phyloP scores from a whole-genome alignment of 2,329 filamentous ascomycete species.

The Aspergillus clavatus region DNA sequence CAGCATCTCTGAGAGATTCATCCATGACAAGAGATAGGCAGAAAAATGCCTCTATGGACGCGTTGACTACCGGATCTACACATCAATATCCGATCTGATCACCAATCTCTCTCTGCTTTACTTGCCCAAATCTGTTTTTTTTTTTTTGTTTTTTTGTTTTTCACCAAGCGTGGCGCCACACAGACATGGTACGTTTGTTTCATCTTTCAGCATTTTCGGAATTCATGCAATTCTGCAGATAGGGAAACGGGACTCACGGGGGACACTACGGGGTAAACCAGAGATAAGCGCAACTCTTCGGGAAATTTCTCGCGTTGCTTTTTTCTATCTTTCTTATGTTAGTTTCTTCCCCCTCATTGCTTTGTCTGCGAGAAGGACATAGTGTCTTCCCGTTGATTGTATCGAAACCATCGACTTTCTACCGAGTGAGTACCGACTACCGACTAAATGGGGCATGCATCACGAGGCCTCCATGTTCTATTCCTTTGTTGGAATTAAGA shows the following conservation, averaged over 20 bases:
- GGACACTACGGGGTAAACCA: too few relatives aligned
- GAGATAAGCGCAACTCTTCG: background rate
- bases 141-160: too few relatives aligned
- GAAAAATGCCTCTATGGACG: too few relatives aligned
- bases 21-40: background rate
- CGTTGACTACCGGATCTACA: too few relatives aligned
- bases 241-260: background rate
- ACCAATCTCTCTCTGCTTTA: too few relatives aligned
- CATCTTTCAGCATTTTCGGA: background rate
- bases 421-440: too few relatives aligned
- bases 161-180: background rate
- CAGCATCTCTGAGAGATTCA: too few relatives aligned
- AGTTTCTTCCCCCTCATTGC: background rate
- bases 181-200: too few relatives aligned
- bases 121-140: too few relatives aligned
- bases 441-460: background rate
- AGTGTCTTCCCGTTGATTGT: background rate
- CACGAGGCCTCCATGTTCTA: background rate
- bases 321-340: background rate
- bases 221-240: background rate
- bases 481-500: background rate
- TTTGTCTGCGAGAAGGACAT: background rate
- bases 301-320: background rate
- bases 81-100: too few relatives aligned
- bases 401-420: too few relatives aligned